Evolutionary conservation across 1,284 basidiomycete species (phyloP).

Genomic region (Cutaneotrichosporon arboriforme): DNA sequence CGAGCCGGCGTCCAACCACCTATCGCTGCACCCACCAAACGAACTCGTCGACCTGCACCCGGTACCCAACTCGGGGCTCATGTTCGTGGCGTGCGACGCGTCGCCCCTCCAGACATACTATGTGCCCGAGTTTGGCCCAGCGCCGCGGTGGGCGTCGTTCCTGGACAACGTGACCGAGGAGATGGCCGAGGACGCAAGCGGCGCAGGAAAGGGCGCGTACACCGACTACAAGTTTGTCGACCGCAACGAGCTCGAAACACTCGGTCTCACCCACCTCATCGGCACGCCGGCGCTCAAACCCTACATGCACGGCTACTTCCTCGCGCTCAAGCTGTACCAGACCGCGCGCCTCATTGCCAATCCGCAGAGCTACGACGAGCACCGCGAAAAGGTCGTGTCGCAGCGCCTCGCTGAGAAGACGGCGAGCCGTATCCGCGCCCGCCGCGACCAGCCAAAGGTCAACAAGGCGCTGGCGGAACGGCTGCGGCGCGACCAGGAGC

Average conservation of each 20-base stretch:
- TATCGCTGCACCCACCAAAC: constrained; percentile 82
- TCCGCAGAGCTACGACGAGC: constrained; percentile 90
- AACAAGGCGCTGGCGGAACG: constrained; percentile 90
- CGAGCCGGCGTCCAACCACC: constrained; percentile 80
- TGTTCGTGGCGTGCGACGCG: constrained; percentile 87
- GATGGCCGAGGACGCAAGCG: constrained; percentile 71
- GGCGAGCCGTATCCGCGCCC: constrained; percentile 81
- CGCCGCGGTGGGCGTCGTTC: constrained; percentile 95
- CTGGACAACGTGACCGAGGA: constrained; percentile 97
- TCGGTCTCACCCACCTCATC: constrained; percentile 88
- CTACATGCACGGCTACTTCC: constrained; percentile 99
- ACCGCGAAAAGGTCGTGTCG: constrained; percentile 78
- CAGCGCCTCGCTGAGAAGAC: constrained; percentile 90
- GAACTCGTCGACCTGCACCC: constrained; percentile 87
- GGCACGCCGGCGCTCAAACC: constrained; percentile 93
- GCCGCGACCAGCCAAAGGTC: constrained; percentile 66
- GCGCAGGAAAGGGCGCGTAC: constrained; percentile 57
- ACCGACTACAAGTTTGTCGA: constrained; percentile 98
- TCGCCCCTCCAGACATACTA: constrained; percentile 88
- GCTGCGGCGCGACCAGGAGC: constrained; percentile 68
- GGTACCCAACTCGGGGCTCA: constrained; percentile 72
- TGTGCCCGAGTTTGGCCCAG: constrained; percentile 91
- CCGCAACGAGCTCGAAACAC: constrained; percentile 71
- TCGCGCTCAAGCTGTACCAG: constrained; percentile 91
- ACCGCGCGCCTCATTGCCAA: constrained; percentile 92